phyloP scores from a whole-genome alignment of 768 basidiomycete species.

The Exidia glandulosa region DNA sequence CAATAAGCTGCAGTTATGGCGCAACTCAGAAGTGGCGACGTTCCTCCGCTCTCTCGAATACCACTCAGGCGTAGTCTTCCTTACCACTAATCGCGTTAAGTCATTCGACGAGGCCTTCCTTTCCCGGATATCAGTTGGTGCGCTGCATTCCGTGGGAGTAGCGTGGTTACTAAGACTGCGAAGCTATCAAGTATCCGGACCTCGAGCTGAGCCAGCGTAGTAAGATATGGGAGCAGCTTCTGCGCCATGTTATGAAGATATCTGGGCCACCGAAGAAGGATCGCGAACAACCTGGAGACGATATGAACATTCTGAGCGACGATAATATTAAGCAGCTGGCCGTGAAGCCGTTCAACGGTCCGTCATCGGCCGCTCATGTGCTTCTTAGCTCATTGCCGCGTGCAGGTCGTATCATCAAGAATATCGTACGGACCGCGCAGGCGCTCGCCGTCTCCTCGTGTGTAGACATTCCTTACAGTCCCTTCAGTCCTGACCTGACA shows the following conservation, averaged over 20 bases:
- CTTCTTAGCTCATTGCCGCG: conserved; percentile 11
- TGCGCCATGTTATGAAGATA: conserved; percentile 7
- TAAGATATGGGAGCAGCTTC: conserved; percentile 18
- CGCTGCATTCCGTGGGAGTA: conserved; percentile 45
- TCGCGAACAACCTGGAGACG: conserved; percentile 1
- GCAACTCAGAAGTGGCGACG: conserved; percentile 64
- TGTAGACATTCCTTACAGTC: not conserved
- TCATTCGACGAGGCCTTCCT: conserved; percentile 27
- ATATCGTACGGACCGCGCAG: conserved; percentile 51
- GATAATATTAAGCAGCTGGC: conserved; percentile 14
- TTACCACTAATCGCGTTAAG: conserved; percentile 28
- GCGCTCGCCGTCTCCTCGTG: conserved; percentile 34
- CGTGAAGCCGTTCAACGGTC: conserved; percentile 17
- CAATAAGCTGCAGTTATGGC: conserved; percentile 35
- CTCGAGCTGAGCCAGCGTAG: conserved; percentile 12
- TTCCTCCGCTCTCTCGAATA: conserved; percentile 29
- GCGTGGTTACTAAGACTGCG: conserved; percentile 33
- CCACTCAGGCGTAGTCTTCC: conserved; percentile 27
- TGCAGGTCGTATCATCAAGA: conserved; percentile 58
- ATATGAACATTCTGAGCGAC: not conserved
- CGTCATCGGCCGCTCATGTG: not conserved
- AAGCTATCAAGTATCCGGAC: conserved; percentile 17
- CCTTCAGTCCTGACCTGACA: too few species aligned
- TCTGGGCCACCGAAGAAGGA: not conserved
- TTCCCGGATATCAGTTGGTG: conserved; percentile 15